phyloP scores from a whole-genome alignment of 345 rosid genomes.

The Bruguiera sexangula region DNA sequence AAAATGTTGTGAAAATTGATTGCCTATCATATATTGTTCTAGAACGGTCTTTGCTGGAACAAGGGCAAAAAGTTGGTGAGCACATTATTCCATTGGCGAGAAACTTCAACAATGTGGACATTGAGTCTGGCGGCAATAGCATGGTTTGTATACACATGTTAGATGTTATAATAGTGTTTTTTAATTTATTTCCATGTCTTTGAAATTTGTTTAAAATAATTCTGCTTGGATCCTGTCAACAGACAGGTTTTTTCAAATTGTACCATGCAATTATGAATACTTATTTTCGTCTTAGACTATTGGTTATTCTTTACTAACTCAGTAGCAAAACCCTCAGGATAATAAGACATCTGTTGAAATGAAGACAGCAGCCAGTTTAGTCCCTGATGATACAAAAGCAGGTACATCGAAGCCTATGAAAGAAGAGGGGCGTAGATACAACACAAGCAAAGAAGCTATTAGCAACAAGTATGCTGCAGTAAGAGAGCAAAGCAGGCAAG shows the following conservation, averaged over 20 bases:
- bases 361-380: constrained; percentile 47
- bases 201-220: background rate
- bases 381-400: constrained; percentile 25
- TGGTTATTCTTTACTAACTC: constrained; percentile 15
- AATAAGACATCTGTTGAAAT: constrained; percentile 58
- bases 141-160: constrained; percentile 38
- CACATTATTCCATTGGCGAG: constrained; percentile 87
- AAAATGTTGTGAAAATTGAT: background rate
- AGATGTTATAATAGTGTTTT: background rate
- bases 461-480: constrained; percentile 80
- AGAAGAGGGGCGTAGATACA: constrained; percentile 63
- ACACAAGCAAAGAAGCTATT: constrained; percentile 75
- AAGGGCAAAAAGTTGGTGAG: constrained; percentile 84
- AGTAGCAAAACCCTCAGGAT: constrained; percentile 43
- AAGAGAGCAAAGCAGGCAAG: constrained; percentile 67
- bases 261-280: no score
- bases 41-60: constrained; percentile 89
- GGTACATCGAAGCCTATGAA: constrained; percentile 40
- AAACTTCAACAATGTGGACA: constrained; percentile 69
- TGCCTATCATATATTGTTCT: constrained; percentile 3
- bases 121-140: constrained; percentile 52
- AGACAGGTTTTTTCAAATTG: background rate
- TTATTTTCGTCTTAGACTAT: background rate
- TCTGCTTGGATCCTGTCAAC: background rate
- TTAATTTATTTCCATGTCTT: background rate